Evolutionary conservation across 192 early-diverging fungal genomes (phyloP), one percentile per base, ranked within the genome.

Genomic region (Coemansia sp.): DNA sequence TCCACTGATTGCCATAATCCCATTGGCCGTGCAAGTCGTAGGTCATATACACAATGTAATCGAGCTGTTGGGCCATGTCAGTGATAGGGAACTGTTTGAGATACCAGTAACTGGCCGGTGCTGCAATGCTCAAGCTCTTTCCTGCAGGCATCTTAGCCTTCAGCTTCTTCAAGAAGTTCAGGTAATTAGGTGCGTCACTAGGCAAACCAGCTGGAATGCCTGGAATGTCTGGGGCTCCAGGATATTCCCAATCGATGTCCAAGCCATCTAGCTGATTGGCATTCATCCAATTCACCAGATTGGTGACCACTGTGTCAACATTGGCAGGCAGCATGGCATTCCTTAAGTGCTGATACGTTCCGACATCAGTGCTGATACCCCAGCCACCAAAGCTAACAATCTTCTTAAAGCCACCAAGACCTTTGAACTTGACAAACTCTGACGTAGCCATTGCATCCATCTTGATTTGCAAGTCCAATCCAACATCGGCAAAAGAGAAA

Each of bases 41-140:
- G 26, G 63, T 65, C 63, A 65, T 65, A 30, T 54, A 65, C 6
- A 65, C 55, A 34, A 65, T 65, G 37, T 65, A 65, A 29, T 65
- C 63, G 0, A 65, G 46, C 14, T 38, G 25, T 26, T 57, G 42
- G 9, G 55, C 19, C 63, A 65, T 65, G 17, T 65, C 54, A 25
- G 45, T 55, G 35, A 65, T 65, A 25, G 45, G 45, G 6, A 59
- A 59, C n/a, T n/a, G n/a, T n/a, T 58, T 58, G 8, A 58, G 41
- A 17, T 58, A 58, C 56, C 56, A 58, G 30, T 45, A 58, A 17
- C 42, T 48, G 8, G 56, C 56, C 17, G 56, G 56, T 5, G 56
- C 56, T 18, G 56, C 56, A 5, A 58, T 58, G 1, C 42, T 48
- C 15, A 58, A n/a, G n/a, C n/a, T 38, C 27, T 58, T 58, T 22